Evolutionary conservation across 495 filamentous ascomycete species (phyloP).

Genomic region (Symbiotaphrina buchneri): DNA sequence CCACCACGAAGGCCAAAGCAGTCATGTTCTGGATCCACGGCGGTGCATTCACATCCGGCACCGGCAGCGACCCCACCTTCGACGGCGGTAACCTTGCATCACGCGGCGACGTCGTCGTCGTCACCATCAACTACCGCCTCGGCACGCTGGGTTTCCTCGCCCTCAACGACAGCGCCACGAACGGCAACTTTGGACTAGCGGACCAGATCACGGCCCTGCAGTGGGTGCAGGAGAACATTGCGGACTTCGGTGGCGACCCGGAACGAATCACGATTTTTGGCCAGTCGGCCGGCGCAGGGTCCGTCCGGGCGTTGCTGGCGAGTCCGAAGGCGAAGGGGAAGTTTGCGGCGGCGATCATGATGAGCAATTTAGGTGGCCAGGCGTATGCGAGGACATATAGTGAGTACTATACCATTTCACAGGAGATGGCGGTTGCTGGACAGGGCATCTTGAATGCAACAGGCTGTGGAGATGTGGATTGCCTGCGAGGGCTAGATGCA

Average conservation of each 20-base stretch:
- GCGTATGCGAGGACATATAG: too few relatives aligned
- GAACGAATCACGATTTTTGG: constrained; percentile 27
- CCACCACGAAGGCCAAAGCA: constrained; percentile 14
- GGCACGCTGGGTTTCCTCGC: constrained; percentile 19
- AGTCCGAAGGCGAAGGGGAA: constrained; percentile 25
- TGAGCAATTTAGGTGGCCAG: constrained; percentile 26
- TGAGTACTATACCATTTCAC: too few relatives aligned
- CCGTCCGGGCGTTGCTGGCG: constrained; percentile 27
- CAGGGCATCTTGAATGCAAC: too few relatives aligned
- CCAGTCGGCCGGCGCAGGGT: constrained; percentile 28
- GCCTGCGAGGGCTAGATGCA: too few relatives aligned
- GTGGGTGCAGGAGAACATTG: too few relatives aligned
- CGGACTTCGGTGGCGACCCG: too few relatives aligned
- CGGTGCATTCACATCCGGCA: constrained; percentile 9
- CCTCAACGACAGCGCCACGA: too few relatives aligned
- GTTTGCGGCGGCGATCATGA: constrained; percentile 23
- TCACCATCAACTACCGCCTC: constrained; percentile 23
- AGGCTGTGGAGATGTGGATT: too few relatives aligned
- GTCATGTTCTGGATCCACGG: constrained; percentile 22
- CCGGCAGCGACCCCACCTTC: constrained; percentile 11
- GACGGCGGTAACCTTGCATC: constrained; percentile 26
- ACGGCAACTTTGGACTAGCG: constrained; percentile 29
- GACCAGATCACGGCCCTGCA: too few relatives aligned
- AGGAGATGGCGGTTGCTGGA: too few relatives aligned
- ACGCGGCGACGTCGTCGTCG: constrained; percentile 23